Evolutionary conservation across 495 filamentous ascomycete genomes (phyloP).

Genomic region (Trichocladium uniseriatum): DNA sequence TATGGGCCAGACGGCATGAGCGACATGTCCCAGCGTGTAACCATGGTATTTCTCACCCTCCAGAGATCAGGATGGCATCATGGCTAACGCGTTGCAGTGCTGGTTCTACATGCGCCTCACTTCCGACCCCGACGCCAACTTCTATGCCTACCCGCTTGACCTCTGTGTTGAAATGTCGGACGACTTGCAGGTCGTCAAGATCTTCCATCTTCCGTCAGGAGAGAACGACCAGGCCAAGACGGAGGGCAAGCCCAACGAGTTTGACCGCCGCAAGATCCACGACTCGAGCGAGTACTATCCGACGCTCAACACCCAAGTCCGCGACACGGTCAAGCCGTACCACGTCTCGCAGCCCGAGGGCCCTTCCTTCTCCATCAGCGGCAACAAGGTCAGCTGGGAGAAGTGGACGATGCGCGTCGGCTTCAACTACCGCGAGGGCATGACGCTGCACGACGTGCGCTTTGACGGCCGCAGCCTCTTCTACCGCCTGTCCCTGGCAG

Average conservation of each 20-base stretch:
- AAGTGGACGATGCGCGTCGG: conserved; percentile 59
- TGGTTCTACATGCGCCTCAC: conserved; percentile 56
- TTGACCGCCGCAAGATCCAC: conserved; percentile 45
- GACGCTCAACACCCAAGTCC: conserved; percentile 46
- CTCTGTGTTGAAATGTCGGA: conserved; percentile 66
- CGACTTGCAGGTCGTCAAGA: conserved; percentile 50
- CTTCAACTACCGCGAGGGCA: conserved; percentile 65
- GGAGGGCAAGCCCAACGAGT: conserved; percentile 44
- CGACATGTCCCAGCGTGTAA: conserved; percentile 8
- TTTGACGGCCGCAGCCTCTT: conserved; percentile 60
- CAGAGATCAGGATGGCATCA: conserved; percentile 3
- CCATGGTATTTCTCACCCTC: no score
- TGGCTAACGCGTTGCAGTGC: conserved; percentile 51
- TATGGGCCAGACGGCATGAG: conserved; percentile 41
- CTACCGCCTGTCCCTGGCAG: conserved; percentile 58
- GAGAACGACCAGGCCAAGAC: conserved; percentile 8
- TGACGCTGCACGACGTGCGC: conserved; percentile 57
- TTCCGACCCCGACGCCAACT: conserved; percentile 52
- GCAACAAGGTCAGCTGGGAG: conserved; percentile 44
- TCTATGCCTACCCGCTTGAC: conserved; percentile 66
- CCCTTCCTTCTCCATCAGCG: conserved; percentile 50
- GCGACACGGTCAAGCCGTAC: conserved; percentile 60
- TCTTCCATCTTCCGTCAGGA: conserved; percentile 49
- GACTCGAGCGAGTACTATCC: conserved; percentile 62
- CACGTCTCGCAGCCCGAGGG: conserved; percentile 68